Evolutionary conservation across 208 protist species (phyloP), one percentile per base, ranked within the genome.

Genomic region (Trypanosoma congolense): DNA sequence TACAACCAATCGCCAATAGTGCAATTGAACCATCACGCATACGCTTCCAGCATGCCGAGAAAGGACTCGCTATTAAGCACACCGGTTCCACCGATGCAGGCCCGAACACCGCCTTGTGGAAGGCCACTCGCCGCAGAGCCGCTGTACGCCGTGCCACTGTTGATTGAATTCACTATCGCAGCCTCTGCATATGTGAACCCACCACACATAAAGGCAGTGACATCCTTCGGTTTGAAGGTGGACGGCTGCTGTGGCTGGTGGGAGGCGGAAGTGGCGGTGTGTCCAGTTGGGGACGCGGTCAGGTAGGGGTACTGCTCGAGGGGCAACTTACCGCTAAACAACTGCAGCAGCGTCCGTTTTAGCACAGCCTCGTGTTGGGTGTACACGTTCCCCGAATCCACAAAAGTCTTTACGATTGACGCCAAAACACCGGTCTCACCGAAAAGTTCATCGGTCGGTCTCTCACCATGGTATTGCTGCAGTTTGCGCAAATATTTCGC

Each of bases 361-460:
- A 98, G 59, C 16, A 89, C 61, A 14, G 97, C 96, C 73, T 96
- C 80, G 70, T 99, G 97, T 75, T 98, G 93, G 1, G 96, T 98
- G 81, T 98, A 99, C 21, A 98, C 92, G 63, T 98, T 98, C n/a
- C 88, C 80, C 21, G 96, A 92, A 49, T 89, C 81, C 22, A 76
- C 75, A 62, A 91, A 81, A 8, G 73, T 91, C 63, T 75, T 83
- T 43, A 88, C 73, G 31, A 94, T 82, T 22, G 75, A 80, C 4
- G 86, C 75, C 72, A 96, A 80, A 8, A 95, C 87, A 44, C 92
- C 91, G 8, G 80, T 95, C 12, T 61, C 75, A 18, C 78, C 77
- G 54, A 93, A 93, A 35, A 97, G 90, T 6, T 95, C 68, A 30
- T 97, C 93, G 45, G 77, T 90, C 9, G 55, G 14, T 8, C 67